These are phyloP conservation scores for Erodium chrysanthum DNA, from an alignment of 441 rosid genomes.

Conservation along the genomic window DNA sequence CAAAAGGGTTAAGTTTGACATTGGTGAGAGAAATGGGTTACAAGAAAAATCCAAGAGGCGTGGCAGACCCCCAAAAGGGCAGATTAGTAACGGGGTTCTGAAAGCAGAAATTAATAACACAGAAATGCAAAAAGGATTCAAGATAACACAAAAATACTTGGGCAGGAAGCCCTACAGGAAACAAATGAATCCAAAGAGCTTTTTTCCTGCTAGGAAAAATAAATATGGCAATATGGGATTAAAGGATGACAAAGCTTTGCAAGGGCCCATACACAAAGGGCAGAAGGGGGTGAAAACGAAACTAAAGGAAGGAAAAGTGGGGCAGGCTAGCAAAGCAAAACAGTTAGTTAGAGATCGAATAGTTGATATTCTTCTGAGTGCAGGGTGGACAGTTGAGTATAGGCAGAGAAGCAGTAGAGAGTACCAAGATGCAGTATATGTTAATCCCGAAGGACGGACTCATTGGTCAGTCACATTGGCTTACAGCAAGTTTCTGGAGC, in stretches of 20 bases:
- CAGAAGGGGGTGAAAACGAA: conserved; percentile 18
- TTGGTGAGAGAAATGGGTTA: conserved; percentile 2
- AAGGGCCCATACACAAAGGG: conserved; percentile 11
- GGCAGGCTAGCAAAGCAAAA: conserved; percentile 31
- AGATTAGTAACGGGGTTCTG: conserved; percentile 6
- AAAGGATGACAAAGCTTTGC: conserved; percentile 10
- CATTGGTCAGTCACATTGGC: conserved; percentile 96
- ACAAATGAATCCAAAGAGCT: conserved; percentile 13
- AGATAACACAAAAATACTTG: conserved; percentile 16
- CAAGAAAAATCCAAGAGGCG: conserved; percentile 10
- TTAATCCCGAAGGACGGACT: conserved; percentile 80
- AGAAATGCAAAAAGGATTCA: not conserved
- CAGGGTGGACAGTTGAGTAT: conserved; percentile 81
- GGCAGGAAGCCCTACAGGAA: conserved; percentile 18
- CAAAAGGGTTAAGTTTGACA: not conserved
- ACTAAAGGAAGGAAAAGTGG: conserved; percentile 20
- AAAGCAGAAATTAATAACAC: not conserved
- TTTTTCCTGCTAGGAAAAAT: conserved; percentile 10
- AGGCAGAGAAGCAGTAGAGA: conserved; percentile 55
- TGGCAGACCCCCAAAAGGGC: conserved; percentile 26
- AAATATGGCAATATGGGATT: not conserved
- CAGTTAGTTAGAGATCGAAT: conserved; percentile 59
- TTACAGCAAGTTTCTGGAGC: conserved; percentile 48
- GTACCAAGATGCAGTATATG: conserved; percentile 78
- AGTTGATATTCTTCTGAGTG: conserved; percentile 51